phyloP scores from a whole-genome alignment of 2,329 filamentous ascomycete species.

The Neocatenulostroma microsporum region DNA sequence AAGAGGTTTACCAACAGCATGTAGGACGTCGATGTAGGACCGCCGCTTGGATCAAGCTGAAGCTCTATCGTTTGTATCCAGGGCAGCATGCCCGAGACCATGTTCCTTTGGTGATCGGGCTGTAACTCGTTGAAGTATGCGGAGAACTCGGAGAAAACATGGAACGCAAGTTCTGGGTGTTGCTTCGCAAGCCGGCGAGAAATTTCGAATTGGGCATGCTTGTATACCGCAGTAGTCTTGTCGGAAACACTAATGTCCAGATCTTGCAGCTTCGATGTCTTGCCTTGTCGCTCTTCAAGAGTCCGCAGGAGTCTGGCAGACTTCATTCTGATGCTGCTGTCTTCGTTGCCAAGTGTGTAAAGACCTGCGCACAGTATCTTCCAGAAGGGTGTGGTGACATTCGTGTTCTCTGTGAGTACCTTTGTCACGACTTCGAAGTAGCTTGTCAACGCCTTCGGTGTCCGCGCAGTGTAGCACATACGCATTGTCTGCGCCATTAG shows the following conservation, averaged over 20 bases:
- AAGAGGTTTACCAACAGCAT: slow-evolving; percentile 91
- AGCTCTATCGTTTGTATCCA: slow-evolving; percentile 95
- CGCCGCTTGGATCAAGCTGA: slow-evolving; percentile 83
- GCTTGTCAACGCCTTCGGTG: slow-evolving; percentile 76
- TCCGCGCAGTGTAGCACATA: slow-evolving; percentile 72
- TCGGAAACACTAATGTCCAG: slow-evolving; percentile 98
- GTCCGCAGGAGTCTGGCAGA: slow-evolving; percentile 72
- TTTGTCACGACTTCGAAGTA: slow-evolving; percentile 91
- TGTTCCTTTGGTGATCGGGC: slow-evolving; percentile 77
- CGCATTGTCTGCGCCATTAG: slow-evolving; percentile 84
- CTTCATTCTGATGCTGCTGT: slow-evolving; percentile 80
- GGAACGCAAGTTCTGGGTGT: slow-evolving; percentile 80
- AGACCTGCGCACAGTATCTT: slow-evolving; percentile 80
- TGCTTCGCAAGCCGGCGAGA: slow-evolving; percentile 83
- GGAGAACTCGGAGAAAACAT: slow-evolving; percentile 93
- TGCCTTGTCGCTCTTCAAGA: slow-evolving; percentile 67
- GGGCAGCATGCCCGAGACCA: slow-evolving; percentile 86
- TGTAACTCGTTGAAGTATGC: slow-evolving; percentile 84
- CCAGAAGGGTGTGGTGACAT: slow-evolving; percentile 83
- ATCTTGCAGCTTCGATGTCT: slow-evolving; percentile 87
- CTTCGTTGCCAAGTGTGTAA: slow-evolving; percentile 87
- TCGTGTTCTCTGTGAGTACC: slow-evolving; percentile 71
- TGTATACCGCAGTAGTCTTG: slow-evolving; percentile 97
- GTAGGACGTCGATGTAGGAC: slow-evolving; percentile 83
- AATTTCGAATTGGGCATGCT: slow-evolving; percentile 92